Base-by-base conservation (phyloP, 106 monocot species). In the Apostasia ramifera region DNA sequence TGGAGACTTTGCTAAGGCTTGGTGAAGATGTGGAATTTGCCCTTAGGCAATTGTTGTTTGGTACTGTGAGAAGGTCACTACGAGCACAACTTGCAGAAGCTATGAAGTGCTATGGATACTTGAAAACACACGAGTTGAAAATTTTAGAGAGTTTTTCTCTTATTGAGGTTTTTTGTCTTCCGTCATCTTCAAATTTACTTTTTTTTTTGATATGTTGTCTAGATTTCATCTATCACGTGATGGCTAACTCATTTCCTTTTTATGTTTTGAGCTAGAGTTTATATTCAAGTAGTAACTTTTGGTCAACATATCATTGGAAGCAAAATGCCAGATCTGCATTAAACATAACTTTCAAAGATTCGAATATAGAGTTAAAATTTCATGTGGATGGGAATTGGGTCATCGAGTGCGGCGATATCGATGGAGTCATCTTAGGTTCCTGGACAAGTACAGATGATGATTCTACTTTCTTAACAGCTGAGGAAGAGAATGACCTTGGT, bases 331-430 rank as follows among this genome's bases (percentile, higher is more conserved):
- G 65, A 13, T 61, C 47, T 63, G n/a, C 63, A 69, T 58, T 81
- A 61, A 72, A 26, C 44, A 63, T 61, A 57, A 58, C 57, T 66
- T 47, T 45, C 12, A 74, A 81, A 73, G 69, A 57, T 51, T 74
- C 77, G 66, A 66, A 48, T 43, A 49, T 73, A 51, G 66, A 65
- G 45, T 63, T 92, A 62, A 70, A 15, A 49, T 78, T 98, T 65
- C 56, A 83, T 71, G 65, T 83, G 67, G 8, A n/a, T 59, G 73
- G 81, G n/a, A 53, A 72, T 73, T 58, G 66, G 73, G 70, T 46
- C 60, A 77, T 98, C 74, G 65, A 85, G 65, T 98, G 97, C 78
- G 97, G 85, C 48, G 90, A 98, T 56, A 65, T 90, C 82, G 90
- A 98, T 81, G 97, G 97, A 79, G 87, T 80, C 69, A 83, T 90